Evolutionary conservation across 805 yeast species (phyloP).

Genomic region (Zygotorulaspora danielsina): DNA sequence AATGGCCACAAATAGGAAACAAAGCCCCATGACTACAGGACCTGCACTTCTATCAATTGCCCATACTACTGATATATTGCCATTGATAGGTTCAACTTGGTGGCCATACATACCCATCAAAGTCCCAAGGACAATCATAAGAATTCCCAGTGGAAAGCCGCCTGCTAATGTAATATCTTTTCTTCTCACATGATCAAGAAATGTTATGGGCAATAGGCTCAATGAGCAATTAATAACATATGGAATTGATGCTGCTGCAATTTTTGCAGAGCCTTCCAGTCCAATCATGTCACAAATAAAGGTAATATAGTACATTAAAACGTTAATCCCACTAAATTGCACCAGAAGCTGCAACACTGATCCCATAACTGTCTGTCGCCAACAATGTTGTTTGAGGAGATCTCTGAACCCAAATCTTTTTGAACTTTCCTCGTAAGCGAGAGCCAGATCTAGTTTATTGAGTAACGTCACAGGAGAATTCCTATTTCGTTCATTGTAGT

Average conservation of each 20-base stretch:
- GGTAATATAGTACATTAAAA: constrained; percentile 43
- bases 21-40: constrained; percentile 41
- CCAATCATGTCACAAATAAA: constrained; percentile 49
- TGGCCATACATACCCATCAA: constrained; percentile 39
- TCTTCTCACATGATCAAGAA: constrained; percentile 44
- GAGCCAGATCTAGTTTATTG: constrained; percentile 20
- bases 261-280: constrained; percentile 34
- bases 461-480: constrained; percentile 6
- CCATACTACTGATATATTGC: constrained; percentile 38
- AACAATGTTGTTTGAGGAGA: constrained; percentile 35
- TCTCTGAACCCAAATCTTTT: constrained; percentile 18
- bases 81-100: constrained; percentile 29
- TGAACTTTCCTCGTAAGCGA: constrained; percentile 13
- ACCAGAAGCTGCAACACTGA: constrained; percentile 39
- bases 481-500: constrained; percentile 10
- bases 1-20: constrained; percentile 43
- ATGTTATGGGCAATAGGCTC: constrained; percentile 42
- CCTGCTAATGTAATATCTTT: constrained; percentile 48
- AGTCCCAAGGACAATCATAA: constrained; percentile 37
- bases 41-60: constrained; percentile 39
- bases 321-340: constrained; percentile 45
- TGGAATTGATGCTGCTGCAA: constrained; percentile 38
- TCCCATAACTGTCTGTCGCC: constrained; percentile 39
- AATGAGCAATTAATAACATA: constrained; percentile 41
- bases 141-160: constrained; percentile 34